phyloP scores from a whole-genome alignment of 1,139 yeast genomes.

The Yamadazyma oceani region DNA sequence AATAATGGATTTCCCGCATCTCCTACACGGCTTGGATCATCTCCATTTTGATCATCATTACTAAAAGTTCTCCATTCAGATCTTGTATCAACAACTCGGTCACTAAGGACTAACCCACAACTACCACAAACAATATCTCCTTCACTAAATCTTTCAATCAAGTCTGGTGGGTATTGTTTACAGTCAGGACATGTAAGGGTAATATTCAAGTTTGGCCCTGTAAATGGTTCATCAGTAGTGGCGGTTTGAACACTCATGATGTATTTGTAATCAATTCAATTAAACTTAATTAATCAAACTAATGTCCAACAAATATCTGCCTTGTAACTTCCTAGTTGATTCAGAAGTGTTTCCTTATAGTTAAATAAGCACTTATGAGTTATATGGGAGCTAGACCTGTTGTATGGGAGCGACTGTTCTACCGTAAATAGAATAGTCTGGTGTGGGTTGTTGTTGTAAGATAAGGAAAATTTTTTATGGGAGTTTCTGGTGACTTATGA shows the following conservation, averaged over 20 bases:
- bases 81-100: conserved; percentile 89
- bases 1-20: conserved; percentile 95
- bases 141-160: conserved; percentile 92
- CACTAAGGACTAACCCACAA: conserved; percentile 92
- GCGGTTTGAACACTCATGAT: conserved; percentile 16
- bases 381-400: no score
- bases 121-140: conserved; percentile 98
- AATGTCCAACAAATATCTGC: no score
- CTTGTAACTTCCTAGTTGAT: no score
- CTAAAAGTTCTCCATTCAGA: conserved; percentile 98
- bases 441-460: neutral
- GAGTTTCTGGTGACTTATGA: no score
- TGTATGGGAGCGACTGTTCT: no score
- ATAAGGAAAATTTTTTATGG: neutral
- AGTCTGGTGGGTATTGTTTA: conserved; percentile 91
- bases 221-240: conserved; percentile 30
- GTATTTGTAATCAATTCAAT: conserved; percentile 2
- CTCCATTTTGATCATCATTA: conserved; percentile 97
- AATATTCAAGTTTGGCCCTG: conserved; percentile 79
- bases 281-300: conserved; percentile 3
- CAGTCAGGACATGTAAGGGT: conserved; percentile 95
- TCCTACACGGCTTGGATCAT: conserved; percentile 99
- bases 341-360: neutral
- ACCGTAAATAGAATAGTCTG: no score
- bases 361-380: conserved; percentile 1